These are phyloP conservation scores for Asterophora lycoperdoides DNA, from an alignment of 768 basidiomycete genomes.

Conservation along the genomic window DNA sequence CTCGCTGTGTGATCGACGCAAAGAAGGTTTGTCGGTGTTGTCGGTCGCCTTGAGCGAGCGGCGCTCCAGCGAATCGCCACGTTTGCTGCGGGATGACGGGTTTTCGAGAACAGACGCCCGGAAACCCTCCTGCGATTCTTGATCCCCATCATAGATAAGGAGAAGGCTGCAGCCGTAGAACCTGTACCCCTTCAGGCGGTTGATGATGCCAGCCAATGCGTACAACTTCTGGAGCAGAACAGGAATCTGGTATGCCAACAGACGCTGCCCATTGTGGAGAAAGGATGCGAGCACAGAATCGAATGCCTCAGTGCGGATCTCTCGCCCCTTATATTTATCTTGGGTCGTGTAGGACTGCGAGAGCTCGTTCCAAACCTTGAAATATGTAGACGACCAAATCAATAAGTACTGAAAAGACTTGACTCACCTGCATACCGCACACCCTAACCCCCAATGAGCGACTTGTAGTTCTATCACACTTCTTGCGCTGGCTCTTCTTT, in stretches of 20 bases:
- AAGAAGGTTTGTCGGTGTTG: constrained; percentile 38
- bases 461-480: constrained; percentile 96
- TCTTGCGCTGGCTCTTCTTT: constrained; percentile 98
- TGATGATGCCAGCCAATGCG: constrained; percentile 87
- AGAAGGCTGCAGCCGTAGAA: constrained; percentile 98
- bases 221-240: constrained; percentile 87
- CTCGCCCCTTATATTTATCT: constrained; percentile 95
- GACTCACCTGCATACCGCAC: constrained; percentile 98
- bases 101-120: constrained; percentile 58
- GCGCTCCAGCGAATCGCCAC: constrained; percentile 76
- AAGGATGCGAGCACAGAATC: constrained; percentile 77
- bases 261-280: constrained; percentile 74
- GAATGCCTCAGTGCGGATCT: constrained; percentile 84
- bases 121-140: constrained; percentile 77
- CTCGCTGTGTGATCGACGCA: constrained; percentile 78
- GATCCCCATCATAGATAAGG: constrained; percentile 96
- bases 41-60: constrained; percentile 38
- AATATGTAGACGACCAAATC: background rate
- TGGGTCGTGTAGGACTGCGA: constrained; percentile 85
- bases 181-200: constrained; percentile 88
- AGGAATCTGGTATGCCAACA: constrained; percentile 92
- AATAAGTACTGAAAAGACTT: no score
- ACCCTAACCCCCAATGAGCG: constrained; percentile 85
- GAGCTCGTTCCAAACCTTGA: constrained; percentile 87
- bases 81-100: constrained; percentile 64